phyloP scores from a whole-genome alignment of 805 yeast genomes.

The Yarrowia alimentaria region DNA sequence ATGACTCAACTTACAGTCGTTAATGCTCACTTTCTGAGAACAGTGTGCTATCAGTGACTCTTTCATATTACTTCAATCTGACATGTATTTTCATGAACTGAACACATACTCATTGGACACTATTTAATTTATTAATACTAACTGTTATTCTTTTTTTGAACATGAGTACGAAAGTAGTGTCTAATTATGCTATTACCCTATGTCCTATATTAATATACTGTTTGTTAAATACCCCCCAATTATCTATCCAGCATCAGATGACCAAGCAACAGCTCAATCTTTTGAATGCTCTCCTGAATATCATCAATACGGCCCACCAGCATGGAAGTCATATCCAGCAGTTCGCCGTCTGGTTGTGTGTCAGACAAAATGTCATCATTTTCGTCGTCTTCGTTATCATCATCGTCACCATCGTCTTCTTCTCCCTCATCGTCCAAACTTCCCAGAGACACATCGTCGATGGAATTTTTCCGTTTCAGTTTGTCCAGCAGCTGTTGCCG shows the following conservation, averaged over 20 bases:
- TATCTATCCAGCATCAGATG: conserved; percentile 13
- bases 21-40: too few relatives aligned
- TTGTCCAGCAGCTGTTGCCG: conserved; percentile 15
- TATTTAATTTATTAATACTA: too few relatives aligned
- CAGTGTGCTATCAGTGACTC: too few relatives aligned
- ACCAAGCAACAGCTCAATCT: conserved; percentile 14
- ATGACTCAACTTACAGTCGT: too few relatives aligned
- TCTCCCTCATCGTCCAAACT: conserved; percentile 19
- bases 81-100: too few relatives aligned
- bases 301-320: conserved; percentile 15
- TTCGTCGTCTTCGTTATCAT: conserved; percentile 5
- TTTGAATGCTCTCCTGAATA: conserved; percentile 18
- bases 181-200: conserved; percentile 14
- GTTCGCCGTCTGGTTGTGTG: conserved; percentile 20
- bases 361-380: conserved; percentile 16
- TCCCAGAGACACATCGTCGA: conserved; percentile 17
- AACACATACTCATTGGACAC: too few relatives aligned
- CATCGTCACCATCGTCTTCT: conserved; percentile 6
- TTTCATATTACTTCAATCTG: too few relatives aligned
- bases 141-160: too few relatives aligned
- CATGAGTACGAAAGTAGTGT: too few relatives aligned
- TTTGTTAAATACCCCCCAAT: too few relatives aligned
- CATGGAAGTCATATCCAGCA: conserved; percentile 22
- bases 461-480: conserved; percentile 11
- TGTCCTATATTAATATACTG: not conserved